A percentile compares a stretch with the other conserved stretches of the same genome.
Conservation (phyloP, 495 filamentous ascomycete genomes). For the Penicillium cosmopolitanum region DNA sequence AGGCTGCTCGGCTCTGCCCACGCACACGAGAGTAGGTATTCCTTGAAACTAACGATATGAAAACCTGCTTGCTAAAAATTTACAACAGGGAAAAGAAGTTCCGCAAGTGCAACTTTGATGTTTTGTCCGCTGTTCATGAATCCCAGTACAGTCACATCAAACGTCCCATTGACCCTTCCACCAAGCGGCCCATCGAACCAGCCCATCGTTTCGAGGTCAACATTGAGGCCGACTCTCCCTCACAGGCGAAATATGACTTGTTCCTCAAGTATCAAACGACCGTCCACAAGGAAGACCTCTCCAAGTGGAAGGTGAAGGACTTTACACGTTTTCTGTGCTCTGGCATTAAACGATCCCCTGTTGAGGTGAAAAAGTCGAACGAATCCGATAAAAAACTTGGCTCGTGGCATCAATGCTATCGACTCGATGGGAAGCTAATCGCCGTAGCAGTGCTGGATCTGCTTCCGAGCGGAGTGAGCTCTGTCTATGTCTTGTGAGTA, state of each 20-base stretch:
- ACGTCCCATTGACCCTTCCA: constrained; percentile 53
- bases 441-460: constrained; percentile 90
- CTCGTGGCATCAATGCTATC: constrained; percentile 95
- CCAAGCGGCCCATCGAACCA: constrained; percentile 65
- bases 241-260: constrained; percentile 80
- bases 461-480: constrained; percentile 84
- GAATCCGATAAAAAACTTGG: constrained; percentile 68
- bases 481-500: constrained; percentile 84
- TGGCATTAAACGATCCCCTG: constrained; percentile 62
- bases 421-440: constrained; percentile 84
- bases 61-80: constrained; percentile 15
- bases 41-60: constrained; percentile 2
- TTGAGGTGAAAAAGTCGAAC: constrained; percentile 29
- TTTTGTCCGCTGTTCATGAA: constrained; percentile 73
- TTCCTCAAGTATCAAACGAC: constrained; percentile 85
- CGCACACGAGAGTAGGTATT: constrained; percentile 69
- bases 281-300: constrained; percentile 75
- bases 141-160: constrained; percentile 61
- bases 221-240: constrained; percentile 77
- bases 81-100: constrained; percentile 66
- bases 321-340: constrained; percentile 91
- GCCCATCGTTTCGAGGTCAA: constrained; percentile 79
- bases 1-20: constrained; percentile 73
- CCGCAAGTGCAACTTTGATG: constrained; percentile 74
- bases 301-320: constrained; percentile 65